These are phyloP conservation scores for Aspergillus udagawae DNA, from an alignment of 2,329 filamentous ascomycete genomes.

Conservation along the genomic window DNA sequence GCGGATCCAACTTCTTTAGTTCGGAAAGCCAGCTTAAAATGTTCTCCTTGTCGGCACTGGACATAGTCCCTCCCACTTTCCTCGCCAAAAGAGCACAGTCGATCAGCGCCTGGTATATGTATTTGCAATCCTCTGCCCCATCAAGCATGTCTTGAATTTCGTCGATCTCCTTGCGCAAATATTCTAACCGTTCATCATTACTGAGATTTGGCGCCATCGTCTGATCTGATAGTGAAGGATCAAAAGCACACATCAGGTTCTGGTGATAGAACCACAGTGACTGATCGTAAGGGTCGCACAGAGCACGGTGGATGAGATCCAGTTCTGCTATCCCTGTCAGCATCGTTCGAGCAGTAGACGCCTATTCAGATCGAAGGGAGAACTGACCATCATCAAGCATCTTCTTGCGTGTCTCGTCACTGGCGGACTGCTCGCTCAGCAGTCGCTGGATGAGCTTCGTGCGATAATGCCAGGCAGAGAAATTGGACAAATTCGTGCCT, in stretches of 20 bases:
- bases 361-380: neutral
- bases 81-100: slow-evolving; percentile 64
- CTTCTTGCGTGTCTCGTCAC: slow-evolving; percentile 56
- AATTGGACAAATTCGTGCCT: slow-evolving; percentile 79
- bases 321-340: slow-evolving; percentile 55
- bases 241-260: slow-evolving; percentile 70
- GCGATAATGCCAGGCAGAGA: slow-evolving; percentile 93
- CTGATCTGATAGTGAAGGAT: slow-evolving; percentile 46
- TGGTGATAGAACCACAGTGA: slow-evolving; percentile 97
- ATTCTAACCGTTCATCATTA: slow-evolving; percentile 57
- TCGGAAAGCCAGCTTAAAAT: slow-evolving; percentile 59
- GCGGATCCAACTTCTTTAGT: slow-evolving; percentile 66
- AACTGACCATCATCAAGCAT: slow-evolving; percentile 67
- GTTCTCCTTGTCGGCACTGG: slow-evolving; percentile 41
- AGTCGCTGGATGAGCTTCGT: slow-evolving; percentile 77
- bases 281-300: slow-evolving; percentile 91
- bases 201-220: slow-evolving; percentile 64
- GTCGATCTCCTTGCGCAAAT: slow-evolving; percentile 68
- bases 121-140: slow-evolving; percentile 71
- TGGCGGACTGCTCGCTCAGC: slow-evolving; percentile 65
- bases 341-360: neutral
- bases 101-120: slow-evolving; percentile 83
- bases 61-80: slow-evolving; percentile 47
- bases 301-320: slow-evolving; percentile 66
- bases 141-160: slow-evolving; percentile 65